Percentiles rank a stretch among this genome's conserved stretches.
phyloP scores from a whole-genome alignment of 805 yeast genomes.

The Candida xyloterini region DNA sequence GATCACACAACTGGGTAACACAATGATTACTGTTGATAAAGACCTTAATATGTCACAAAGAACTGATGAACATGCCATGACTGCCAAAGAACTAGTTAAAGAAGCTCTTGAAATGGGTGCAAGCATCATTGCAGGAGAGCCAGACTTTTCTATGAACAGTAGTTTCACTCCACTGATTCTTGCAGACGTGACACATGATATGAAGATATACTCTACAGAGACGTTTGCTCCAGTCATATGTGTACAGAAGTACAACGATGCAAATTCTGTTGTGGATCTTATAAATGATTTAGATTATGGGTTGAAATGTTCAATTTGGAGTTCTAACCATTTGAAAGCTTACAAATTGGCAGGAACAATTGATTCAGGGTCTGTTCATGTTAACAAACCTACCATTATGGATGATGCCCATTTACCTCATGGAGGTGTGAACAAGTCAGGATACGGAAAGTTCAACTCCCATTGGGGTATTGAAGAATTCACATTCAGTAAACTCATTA shows the following conservation, averaged over 20 bases:
- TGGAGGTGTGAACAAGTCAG: constrained; percentile 44
- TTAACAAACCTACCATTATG: constrained; percentile 24
- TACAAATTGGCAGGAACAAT: constrained; percentile 34
- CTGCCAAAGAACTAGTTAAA: constrained; percentile 28
- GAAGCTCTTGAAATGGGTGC: constrained; percentile 43
- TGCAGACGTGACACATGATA: constrained; percentile 30
- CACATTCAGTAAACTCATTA: constrained; percentile 36
- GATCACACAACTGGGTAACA: constrained; percentile 15
- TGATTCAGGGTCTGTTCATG: constrained; percentile 34
- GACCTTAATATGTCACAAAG: constrained; percentile 31
- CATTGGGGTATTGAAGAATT: constrained; percentile 45
- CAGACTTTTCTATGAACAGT: constrained; percentile 1
- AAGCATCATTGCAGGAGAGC: constrained; percentile 21
- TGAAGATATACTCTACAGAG: constrained; percentile 34
- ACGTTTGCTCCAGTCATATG: constrained; percentile 44
- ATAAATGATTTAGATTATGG: constrained; percentile 37
- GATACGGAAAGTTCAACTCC: constrained; percentile 43
- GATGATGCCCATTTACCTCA: constrained; percentile 37
- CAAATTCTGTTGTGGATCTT: constrained; percentile 19
- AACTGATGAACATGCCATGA: constrained; percentile 24
- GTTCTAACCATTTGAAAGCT: constrained; percentile 34
- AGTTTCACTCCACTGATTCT: constrained; percentile 33
- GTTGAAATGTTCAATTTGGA: constrained; percentile 43
- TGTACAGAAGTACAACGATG: constrained; percentile 28
- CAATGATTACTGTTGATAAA: constrained; percentile 14